Evolutionary conservation across 768 basidiomycete species (phyloP).

Genomic region (Agrocybe praecox): DNA sequence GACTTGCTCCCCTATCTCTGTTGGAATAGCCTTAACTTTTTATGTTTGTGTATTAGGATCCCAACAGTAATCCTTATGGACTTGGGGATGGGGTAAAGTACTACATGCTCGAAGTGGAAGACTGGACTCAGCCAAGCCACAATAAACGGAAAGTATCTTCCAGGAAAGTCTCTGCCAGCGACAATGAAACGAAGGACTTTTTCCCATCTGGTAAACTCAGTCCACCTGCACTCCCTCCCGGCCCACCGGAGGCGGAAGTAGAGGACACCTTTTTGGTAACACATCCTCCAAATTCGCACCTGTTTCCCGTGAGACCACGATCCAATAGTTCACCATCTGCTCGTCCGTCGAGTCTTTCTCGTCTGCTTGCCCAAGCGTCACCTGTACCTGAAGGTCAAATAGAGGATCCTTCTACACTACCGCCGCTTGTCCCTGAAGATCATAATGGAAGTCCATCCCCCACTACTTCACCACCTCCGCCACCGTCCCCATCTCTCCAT

Average conservation of each 20-base stretch:
- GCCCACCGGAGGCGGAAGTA: constrained; percentile 69
- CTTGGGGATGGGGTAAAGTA: constrained; percentile 90
- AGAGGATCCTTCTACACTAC: constrained; percentile 2
- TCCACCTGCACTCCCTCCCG: constrained; percentile 52
- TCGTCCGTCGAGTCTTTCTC: constrained; percentile 79
- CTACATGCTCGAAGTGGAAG: constrained; percentile 92
- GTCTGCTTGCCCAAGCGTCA: constrained; percentile 75
- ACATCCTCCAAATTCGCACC: constrained; percentile 65
- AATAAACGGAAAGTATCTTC: constrained; percentile 60
- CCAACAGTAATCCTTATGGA: constrained; percentile 85
- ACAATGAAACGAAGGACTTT: constrained; percentile 39
- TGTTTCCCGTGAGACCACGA: constrained; percentile 65
- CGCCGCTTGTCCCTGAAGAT: constrained; percentile 9
- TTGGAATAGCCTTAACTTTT: constrained; percentile 31
- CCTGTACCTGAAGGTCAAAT: constrained; percentile 39
- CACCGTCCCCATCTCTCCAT: constrained; percentile 37
- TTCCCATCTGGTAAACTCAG: constrained; percentile 24
- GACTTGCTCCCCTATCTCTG: constrained; percentile 9
- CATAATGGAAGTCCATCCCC: constrained; percentile 29
- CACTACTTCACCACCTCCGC: constrained; percentile 36
- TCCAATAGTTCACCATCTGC: constrained; percentile 69
- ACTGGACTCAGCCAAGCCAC: constrained; percentile 81
- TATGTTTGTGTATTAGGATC: constrained; percentile 53
- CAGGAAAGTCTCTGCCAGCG: constrained; percentile 53
- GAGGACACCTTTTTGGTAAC: constrained; percentile 72